These are phyloP conservation scores for Rhizopogon salebrosus DNA, from an alignment of 768 basidiomycete genomes.

Conservation along the genomic window DNA sequence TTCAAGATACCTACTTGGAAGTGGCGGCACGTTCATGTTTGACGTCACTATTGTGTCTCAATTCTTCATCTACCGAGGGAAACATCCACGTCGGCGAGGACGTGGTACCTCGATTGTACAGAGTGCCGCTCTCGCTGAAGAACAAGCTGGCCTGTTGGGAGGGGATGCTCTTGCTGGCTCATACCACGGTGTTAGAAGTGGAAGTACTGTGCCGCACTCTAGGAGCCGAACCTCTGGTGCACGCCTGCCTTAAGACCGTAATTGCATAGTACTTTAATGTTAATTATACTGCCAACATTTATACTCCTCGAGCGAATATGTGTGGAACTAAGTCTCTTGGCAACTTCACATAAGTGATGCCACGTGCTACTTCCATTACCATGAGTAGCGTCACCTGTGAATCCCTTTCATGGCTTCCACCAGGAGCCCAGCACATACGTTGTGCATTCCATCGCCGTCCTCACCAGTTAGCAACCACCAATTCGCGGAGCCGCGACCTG, in stretches of 20 bases:
- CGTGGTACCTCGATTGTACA: conserved; percentile 23
- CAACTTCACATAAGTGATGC: no score
- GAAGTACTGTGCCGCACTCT: conserved; percentile 23
- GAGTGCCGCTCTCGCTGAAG: conserved; percentile 33
- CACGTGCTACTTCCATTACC: background rate
- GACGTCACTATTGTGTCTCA: conserved; percentile 90
- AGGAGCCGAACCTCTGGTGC: conserved; percentile 34
- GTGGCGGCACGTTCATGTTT: conserved; percentile 88
- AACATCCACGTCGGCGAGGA: conserved; percentile 31
- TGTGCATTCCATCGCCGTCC: background rate
- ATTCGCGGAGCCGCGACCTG: conserved; percentile 32
- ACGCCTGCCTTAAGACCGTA: background rate
- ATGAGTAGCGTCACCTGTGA: background rate
- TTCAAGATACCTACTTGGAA: conserved; percentile 79
- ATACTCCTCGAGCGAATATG: background rate
- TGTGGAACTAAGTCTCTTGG: no score
- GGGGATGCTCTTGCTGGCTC: conserved; percentile 33
- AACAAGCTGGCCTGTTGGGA: conserved; percentile 44
- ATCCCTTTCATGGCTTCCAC: background rate
- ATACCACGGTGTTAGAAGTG: conserved; percentile 21
- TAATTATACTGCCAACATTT: background rate
- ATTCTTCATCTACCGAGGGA: conserved; percentile 68
- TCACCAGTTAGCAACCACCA: conserved; percentile 12
- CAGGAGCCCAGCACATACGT: background rate
- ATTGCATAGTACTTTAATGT: background rate